Percentiles rank a stretch among this genome's conserved stretches.
These are phyloP conservation scores for Phytophthora nicotianae DNA, from an alignment of 352 stramenopile species.

Conservation along the genomic window DNA sequence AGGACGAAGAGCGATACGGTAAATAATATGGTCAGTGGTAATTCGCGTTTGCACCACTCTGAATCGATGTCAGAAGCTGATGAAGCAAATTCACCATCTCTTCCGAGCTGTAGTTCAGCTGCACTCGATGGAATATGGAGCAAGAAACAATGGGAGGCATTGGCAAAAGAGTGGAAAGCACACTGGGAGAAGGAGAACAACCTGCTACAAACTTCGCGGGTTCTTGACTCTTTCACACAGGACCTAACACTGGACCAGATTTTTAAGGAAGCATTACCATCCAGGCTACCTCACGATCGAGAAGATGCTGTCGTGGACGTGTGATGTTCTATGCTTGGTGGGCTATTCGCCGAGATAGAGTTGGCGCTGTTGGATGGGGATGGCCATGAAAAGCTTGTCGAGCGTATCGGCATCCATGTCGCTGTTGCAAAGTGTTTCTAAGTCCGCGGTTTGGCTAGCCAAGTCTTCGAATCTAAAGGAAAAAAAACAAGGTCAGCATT, in stretches of 20 bases:
- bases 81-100: conserved; percentile 18
- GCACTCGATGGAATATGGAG: conserved; percentile 40
- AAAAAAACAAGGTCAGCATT: conserved; percentile 7
- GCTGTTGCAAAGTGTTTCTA: conserved; percentile 49
- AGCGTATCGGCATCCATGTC: conserved; percentile 43
- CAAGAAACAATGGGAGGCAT: conserved; percentile 49
- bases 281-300: conserved; percentile 61
- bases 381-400: conserved; percentile 54
- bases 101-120: conserved; percentile 16
- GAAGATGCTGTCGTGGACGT: conserved; percentile 80
- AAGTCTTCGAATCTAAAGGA: conserved; percentile 47
- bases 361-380: conserved; percentile 45
- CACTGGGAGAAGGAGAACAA: conserved; percentile 57
- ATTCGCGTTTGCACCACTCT: conserved; percentile 4
- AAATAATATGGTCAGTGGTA: background rate
- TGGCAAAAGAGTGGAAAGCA: conserved; percentile 53
- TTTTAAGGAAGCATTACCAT: conserved; percentile 80
- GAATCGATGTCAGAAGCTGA: conserved; percentile 22
- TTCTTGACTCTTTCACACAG: conserved; percentile 40
- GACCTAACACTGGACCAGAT: conserved; percentile 64
- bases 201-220: conserved; percentile 32
- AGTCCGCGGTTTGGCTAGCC: conserved; percentile 39
- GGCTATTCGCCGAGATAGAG: conserved; percentile 16
- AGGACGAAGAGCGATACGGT: conserved; percentile 13
- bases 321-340: conserved; percentile 22